Base-by-base conservation (phyloP, 768 basidiomycete genomes). In the Coprinopsis cinerea region DNA sequence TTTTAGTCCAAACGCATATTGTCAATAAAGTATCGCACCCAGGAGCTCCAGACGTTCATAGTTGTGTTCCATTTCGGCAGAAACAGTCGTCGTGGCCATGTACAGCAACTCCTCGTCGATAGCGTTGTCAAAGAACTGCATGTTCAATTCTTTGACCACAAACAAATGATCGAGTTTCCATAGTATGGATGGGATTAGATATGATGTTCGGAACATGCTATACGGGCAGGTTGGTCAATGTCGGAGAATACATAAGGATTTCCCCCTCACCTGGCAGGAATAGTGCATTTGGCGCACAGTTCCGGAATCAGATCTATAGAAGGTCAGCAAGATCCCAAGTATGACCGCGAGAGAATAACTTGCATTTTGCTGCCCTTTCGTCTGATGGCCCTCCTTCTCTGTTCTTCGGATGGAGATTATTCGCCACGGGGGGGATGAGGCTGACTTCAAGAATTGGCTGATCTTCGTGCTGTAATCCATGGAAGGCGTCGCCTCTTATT, bases 31-130 rank as follows among this genome's bases (percentile, higher is more conserved):
- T 4, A 41, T 53, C 70, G 51, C 57, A 90, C 89, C 91, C 14
- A 92, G 74, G 44, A 92, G 72, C 62, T 92, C 92, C 40, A 92
- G 67, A 28, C 91, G 81, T 66, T 94, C 88, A 64, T 93, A 93
- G 67, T 93, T 77, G 52, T 75, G 74, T 55, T 86, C 88, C 41
- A 78, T 72, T 25, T 78, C 77, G 27, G 81, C 81, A 7, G 87
- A 81, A 6, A 86, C 84, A 0, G 88, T 70, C 53, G 81, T 82
- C 34, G 90, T 69, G 9, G 92, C 88, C 32, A 74, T 69, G 42
- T 81, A 74, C 34, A 93, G 68, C 20, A 79, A 69, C 24, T 75
- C 65, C 57, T 87, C 84, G 14, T 72, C 64, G 37, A 93, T 75
- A n/a, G 71, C 64, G 61, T 81, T 69, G 53, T 77, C 65, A 59